Conservation (phyloP, 1,284 basidiomycete species). For the Gymnopus androsaceus region DNA sequence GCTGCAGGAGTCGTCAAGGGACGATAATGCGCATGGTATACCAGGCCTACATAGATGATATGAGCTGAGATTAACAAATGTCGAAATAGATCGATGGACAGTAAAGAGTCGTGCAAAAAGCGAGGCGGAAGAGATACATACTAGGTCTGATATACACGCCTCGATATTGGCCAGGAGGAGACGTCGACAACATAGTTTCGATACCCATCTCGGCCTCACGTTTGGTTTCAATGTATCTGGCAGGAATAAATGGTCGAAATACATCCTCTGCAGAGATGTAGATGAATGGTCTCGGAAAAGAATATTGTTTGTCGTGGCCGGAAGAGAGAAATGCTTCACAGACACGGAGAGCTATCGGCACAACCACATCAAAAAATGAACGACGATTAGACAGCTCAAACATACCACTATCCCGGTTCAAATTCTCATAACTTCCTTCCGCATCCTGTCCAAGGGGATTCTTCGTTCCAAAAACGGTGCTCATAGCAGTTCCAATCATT, state of each 20-base stretch:
- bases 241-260: constrained; percentile 83
- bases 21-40: constrained; percentile 93
- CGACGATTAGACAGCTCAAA: no score
- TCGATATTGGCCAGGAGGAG: constrained; percentile 47
- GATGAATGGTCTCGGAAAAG: constrained; percentile 72
- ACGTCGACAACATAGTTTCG: constrained; percentile 43
- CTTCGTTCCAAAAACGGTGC: constrained; percentile 37
- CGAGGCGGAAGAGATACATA: constrained; percentile 42
- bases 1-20: constrained; percentile 88
- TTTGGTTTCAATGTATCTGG: constrained; percentile 87
- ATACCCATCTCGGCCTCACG: constrained; percentile 84
- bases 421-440: constrained; percentile 65
- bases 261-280: constrained; percentile 96
- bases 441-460: constrained; percentile 67
- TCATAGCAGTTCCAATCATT: constrained; percentile 50
- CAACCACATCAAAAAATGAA: neutral
- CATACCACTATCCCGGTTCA: constrained; percentile 92
- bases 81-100: no score
- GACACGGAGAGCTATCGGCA: constrained; percentile 62
- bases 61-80: neutral
- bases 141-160: constrained; percentile 85
- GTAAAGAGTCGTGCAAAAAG: neutral
- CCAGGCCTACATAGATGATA: constrained; percentile 64
- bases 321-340: constrained; percentile 71
- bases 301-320: constrained; percentile 29